Conservation (phyloP, 2,329 filamentous ascomycete genomes). For the Rhytidhysteron rufulum region DNA sequence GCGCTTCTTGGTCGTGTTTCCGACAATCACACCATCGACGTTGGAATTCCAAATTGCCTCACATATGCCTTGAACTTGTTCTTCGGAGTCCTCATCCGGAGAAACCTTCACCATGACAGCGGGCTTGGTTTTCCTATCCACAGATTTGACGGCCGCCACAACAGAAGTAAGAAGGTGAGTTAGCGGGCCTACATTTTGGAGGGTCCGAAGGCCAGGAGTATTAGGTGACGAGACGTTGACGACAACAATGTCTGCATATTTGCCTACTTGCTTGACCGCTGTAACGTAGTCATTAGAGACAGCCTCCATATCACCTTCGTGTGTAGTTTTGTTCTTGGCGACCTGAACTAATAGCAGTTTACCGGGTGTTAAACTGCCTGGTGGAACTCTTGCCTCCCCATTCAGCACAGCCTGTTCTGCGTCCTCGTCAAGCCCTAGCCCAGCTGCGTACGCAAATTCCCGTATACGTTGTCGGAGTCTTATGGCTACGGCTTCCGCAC, state of each 20-base stretch:
- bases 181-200: conserved; percentile 81
- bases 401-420: conserved; percentile 71
- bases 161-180: conserved; percentile 78
- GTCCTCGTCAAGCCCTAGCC: conserved; percentile 59
- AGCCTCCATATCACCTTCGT: conserved; percentile 77
- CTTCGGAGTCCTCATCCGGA: conserved; percentile 84
- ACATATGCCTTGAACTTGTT: conserved; percentile 84
- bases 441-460: conserved; percentile 67
- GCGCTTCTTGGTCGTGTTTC: conserved; percentile 89
- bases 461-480: conserved; percentile 73
- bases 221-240: conserved; percentile 98
- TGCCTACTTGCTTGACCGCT: conserved; percentile 77
- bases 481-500: conserved; percentile 81
- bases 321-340: conserved; percentile 93
- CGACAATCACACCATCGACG: conserved; percentile 93
- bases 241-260: conserved; percentile 91
- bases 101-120: conserved; percentile 97
- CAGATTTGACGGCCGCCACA: conserved; percentile 68
- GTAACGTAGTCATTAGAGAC: conserved; percentile 80
- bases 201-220: conserved; percentile 81
- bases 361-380: conserved; percentile 73
- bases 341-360: conserved; percentile 85
- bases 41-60: conserved; percentile 60
- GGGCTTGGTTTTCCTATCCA: conserved; percentile 68
- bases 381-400: conserved; percentile 71